Evolutionary conservation across 495 filamentous ascomycete genomes (phyloP), one percentile per base, ranked within the genome.

Genomic region (Pyronema omphalodes): DNA sequence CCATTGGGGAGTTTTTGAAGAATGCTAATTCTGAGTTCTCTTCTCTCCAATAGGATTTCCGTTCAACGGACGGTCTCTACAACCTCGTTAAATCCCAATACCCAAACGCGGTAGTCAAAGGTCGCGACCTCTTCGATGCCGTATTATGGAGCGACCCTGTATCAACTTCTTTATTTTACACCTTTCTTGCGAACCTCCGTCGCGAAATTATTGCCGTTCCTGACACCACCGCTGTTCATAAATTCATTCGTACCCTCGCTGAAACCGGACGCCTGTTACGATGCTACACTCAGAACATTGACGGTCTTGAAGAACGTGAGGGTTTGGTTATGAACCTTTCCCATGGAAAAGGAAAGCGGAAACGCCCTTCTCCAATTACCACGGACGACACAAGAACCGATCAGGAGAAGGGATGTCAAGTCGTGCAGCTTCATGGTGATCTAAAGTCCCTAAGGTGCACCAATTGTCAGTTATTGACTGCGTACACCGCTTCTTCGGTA

Each of bases 201-300:
- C 71, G 78, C 36, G 76, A 75, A 36, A 72, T 81, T 15, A 60
- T 62, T 43, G 67, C 71, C 7, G 68, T 75, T 33, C 74, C 71
- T 37, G 65, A 67, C n/a, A 76, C 77, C 0, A 73, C 75, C 35
- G 71, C 74, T 0, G 64, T 78, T 1, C 80, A 83, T 62, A 74
- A 71, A 39, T 83, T 83, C 57, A 74, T 83, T 44, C 71, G 73
- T 34, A 71, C 73, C 7, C 70, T 83, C 9, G 70, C 78, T 11
- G 78, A 83, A 61, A 71, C 71, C 37, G 72, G 77, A 2, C 78
- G 78, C 44, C 65, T 83, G 18, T 74, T 81, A 12, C 66, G 80
- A 35, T 81, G 79, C 51, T 83, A 83, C 57, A 83, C 80, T 0
- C 81, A 84, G 58, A 84, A 84, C 49, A 84, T 84, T 33, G 81